A percentile compares a stretch with the other conserved stretches of the same genome.
Conservation (phyloP, 306 rosid species). For the Canavalia ensiformis region DNA sequence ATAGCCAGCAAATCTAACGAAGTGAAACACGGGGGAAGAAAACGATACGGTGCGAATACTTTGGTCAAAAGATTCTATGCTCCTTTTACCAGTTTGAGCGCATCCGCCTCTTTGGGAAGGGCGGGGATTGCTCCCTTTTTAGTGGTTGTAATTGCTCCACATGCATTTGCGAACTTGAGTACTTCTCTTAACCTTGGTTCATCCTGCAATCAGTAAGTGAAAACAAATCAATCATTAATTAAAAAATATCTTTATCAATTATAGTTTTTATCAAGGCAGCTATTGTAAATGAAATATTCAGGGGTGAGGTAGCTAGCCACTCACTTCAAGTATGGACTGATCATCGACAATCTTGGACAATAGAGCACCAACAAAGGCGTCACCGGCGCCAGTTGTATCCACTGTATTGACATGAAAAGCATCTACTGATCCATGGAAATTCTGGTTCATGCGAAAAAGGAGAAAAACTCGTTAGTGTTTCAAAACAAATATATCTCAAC, state of each 20-base stretch:
- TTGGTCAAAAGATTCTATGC: constrained; percentile 37
- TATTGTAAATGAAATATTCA: not conserved
- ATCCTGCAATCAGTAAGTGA: constrained; percentile 58
- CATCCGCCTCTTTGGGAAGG: constrained; percentile 79
- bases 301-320: not conserved
- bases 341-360: constrained; percentile 80
- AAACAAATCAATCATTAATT: constrained; percentile 6
- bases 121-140: constrained; percentile 94
- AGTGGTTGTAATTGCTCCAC: constrained; percentile 95
- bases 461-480: constrained; percentile 20
- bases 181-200: constrained; percentile 70
- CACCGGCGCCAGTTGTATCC: constrained; percentile 92
- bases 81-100: constrained; percentile 56
- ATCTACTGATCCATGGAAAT: constrained; percentile 73
- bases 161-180: constrained; percentile 78
- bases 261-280: not conserved
- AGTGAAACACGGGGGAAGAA: not conserved
- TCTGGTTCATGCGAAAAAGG: constrained; percentile 48
- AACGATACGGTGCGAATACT: not conserved
- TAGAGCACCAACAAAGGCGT: constrained; percentile 79
- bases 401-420: constrained; percentile 68
- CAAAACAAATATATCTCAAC: constrained; percentile 5
- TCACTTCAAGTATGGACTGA: constrained; percentile 74
- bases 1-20: constrained; percentile 38
- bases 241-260: not conserved